A percentile compares a stretch with the other conserved stretches of the same genome.
phyloP scores from a whole-genome alignment of 2,329 filamentous ascomycete species.

The Zymoseptoria brevis region DNA sequence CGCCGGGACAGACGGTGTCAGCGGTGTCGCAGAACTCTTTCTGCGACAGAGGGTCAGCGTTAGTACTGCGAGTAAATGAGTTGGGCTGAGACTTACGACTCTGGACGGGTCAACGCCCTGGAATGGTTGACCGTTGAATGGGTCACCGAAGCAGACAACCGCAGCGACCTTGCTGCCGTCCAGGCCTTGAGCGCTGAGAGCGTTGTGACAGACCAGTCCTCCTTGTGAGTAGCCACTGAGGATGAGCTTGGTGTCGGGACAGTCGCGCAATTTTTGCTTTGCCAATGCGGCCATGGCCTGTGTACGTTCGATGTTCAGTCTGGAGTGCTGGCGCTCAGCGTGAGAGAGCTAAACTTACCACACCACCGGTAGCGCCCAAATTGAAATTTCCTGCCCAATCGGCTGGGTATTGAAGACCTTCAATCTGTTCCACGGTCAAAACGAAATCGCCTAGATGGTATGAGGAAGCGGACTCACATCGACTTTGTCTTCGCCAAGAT shows the following conservation, averaged over 20 bases:
- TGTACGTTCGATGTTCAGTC: background rate
- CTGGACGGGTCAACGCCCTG: constrained; percentile 18
- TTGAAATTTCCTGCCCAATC: constrained; percentile 15
- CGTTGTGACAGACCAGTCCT: constrained; percentile 16
- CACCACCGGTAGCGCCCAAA: constrained; percentile 19
- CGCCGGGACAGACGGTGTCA: constrained; percentile 17
- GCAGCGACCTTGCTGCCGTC: constrained; percentile 20
- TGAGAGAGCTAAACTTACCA: constrained; percentile 1
- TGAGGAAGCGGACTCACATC: constrained; percentile 3
- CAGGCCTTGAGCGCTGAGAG: constrained; percentile 10
- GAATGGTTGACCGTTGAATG: constrained; percentile 20
- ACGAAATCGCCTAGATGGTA: background rate
- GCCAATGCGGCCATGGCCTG: constrained; percentile 12
- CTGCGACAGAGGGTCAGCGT: background rate
- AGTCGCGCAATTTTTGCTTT: constrained; percentile 8
- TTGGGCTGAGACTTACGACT: constrained; percentile 1
- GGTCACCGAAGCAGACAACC: constrained; percentile 25
- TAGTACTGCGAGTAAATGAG: background rate
- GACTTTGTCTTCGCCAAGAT: constrained; percentile 15
- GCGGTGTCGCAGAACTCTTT: constrained; percentile 18
- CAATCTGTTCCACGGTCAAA: constrained; percentile 1
- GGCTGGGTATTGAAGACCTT: constrained; percentile 25
- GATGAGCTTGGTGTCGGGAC: constrained; percentile 17
- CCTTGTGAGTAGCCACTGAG: constrained; percentile 18
- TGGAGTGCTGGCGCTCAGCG: background rate